A percentile compares a stretch with the other conserved stretches of the same genome.
These are phyloP conservation scores for Aspergillus intermedius DNA, from an alignment of 2,329 filamentous ascomycete species.

Conservation along the genomic window DNA sequence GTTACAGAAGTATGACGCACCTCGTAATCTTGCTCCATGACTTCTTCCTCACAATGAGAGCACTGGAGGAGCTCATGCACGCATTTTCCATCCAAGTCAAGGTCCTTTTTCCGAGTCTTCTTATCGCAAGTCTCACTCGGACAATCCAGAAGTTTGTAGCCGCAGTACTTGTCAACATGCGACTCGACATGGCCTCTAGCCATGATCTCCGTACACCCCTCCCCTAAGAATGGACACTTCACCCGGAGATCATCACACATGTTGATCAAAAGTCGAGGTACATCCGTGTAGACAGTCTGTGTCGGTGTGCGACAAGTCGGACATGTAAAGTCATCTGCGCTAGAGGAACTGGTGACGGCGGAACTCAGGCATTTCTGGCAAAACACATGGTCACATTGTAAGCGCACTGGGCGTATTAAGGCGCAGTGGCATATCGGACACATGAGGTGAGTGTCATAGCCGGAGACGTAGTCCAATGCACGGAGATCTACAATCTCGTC, in stretches of 20 bases:
- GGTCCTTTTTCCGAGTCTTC: constrained; percentile 50
- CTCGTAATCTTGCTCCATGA: constrained; percentile 52
- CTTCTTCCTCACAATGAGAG: constrained; percentile 45
- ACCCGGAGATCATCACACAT: constrained; percentile 58
- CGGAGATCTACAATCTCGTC: constrained; percentile 47
- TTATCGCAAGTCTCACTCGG: constrained; percentile 45
- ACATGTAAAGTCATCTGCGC: constrained; percentile 41
- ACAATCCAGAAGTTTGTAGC: constrained; percentile 50
- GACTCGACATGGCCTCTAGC: constrained; percentile 52
- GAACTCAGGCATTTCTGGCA: constrained; percentile 53
- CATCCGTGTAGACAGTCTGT: constrained; percentile 32
- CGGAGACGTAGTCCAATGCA: constrained; percentile 51
- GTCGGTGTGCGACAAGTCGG: constrained; percentile 51
- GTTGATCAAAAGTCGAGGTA: constrained; percentile 52
- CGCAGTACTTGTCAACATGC: constrained; percentile 57
- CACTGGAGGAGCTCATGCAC: constrained; percentile 50
- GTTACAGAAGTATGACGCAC: constrained; percentile 21
- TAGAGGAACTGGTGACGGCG: constrained; percentile 34
- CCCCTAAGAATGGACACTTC: constrained; percentile 50
- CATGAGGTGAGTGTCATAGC: constrained; percentile 55
- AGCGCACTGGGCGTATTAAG: constrained; percentile 52
- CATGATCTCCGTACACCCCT: constrained; percentile 49
- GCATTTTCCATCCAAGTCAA: constrained; percentile 44
- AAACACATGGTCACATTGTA: constrained; percentile 59
- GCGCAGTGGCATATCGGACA: constrained; percentile 60